Evolutionary conservation across 345 rosid species (phyloP), one percentile per base, ranked within the genome.

Genomic region (Gossypium ekmanianum): DNA sequence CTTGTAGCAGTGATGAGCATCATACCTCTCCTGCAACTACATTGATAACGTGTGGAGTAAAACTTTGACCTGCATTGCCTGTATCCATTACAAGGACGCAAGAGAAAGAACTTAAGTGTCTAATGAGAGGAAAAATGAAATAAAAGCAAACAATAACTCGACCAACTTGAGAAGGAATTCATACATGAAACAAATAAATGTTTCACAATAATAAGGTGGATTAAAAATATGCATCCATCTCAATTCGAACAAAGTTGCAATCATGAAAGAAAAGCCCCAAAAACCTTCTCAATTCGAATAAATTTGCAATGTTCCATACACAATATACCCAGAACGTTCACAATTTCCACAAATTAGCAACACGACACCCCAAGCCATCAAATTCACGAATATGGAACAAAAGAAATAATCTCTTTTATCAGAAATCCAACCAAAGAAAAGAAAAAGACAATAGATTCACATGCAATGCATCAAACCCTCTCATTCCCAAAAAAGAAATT

Each of bases 11-110:
- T 44, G 45, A 11, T 62, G 44, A 47, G 61, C 27, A 68, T 64
- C 88, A 74, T 88, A 94, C 98, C 91, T 94, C 97, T 45, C 97
- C 97, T 70, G 90, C 86, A 75, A 84, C 82, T 79, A 89, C 87
- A 81, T 80, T 77, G 61, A 94, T 84, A 73, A 91, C 82, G 82
- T 94, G 91, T 3, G 98, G 92, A 54, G 87, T 87, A 83, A 92
- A 91, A 68, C 91, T 88, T 59, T 87, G 91, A 73, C 97, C 94
- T 3, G 85, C 81, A 74, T 80, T 84, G 73, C 97, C 97, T 92
- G 87, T 77, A 88, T 50, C 73, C 76, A 74, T 26, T 48, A 83
- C 51, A 29, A 29, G 63, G 54, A 47, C 17, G 64, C 11, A 65
- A 61, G 34, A 64, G 50, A 27, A 73, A 22, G 22, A 9, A 13